Conservation (phyloP, 2,329 filamentous ascomycete genomes). For the Lasiodiplodia hormozganensis region DNA sequence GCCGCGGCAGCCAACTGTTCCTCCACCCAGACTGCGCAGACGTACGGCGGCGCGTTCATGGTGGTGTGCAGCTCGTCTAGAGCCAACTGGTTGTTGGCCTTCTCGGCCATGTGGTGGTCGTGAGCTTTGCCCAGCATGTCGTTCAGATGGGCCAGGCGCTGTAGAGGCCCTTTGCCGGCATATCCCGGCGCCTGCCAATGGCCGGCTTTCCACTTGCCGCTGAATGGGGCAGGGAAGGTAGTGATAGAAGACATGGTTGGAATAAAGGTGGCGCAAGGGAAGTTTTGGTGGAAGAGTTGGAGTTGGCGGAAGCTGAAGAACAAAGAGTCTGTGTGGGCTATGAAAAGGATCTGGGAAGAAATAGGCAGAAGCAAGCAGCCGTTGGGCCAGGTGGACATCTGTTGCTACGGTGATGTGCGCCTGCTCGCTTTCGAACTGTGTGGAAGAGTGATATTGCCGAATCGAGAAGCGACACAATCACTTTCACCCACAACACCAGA, state of each 20-base stretch:
- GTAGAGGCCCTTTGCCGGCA: neutral
- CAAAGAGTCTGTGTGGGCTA: neutral
- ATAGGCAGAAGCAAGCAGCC: neutral
- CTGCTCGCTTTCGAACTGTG: neutral
- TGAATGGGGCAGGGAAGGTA: neutral
- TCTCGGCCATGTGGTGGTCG: neutral
- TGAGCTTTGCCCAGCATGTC: constrained; percentile 10
- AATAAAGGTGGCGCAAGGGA: neutral
- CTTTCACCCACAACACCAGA: neutral
- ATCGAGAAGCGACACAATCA: neutral
- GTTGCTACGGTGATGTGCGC: neutral
- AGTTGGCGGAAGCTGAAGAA: neutral
- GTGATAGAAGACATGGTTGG: neutral
- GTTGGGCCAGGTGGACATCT: no score
- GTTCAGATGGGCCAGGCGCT: constrained; percentile 2
- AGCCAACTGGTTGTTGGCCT: neutral
- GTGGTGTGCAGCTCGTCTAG: neutral
- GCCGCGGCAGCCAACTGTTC: neutral
- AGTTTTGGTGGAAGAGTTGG: neutral
- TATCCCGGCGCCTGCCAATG: constrained; percentile 5
- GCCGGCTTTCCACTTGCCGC: neutral
- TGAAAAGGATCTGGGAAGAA: neutral
- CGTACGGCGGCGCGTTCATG: constrained; percentile 2
- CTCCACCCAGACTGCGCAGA: neutral
- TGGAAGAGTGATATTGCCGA: neutral